Percentiles rank a stretch among this genome's conserved stretches.
Evolutionary conservation across 78 protist genomes (phyloP).

Genomic region (Dictyostelium firmibasis): DNA sequence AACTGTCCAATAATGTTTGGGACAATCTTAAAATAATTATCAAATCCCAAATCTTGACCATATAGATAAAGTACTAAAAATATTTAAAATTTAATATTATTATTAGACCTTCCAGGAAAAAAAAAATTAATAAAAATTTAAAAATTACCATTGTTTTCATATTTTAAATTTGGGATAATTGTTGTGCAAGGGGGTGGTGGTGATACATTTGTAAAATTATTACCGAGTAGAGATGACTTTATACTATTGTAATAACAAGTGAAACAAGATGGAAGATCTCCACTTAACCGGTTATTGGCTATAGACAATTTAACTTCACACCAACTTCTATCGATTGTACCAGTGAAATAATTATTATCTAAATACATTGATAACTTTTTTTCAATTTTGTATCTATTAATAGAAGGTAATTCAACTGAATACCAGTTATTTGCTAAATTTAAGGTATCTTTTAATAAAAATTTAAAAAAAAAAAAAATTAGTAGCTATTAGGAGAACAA

Average conservation of each 20-base stretch:
- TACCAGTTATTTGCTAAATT: neutral
- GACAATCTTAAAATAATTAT: neutral
- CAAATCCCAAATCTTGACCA: neutral
- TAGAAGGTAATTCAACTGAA: neutral
- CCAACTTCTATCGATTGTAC: neutral
- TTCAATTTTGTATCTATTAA: too few species aligned
- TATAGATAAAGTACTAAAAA: neutral
- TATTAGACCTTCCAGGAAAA: too few species aligned
- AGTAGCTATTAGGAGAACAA: too few species aligned
- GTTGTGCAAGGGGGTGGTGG: neutral
- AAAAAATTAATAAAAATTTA: too few species aligned
- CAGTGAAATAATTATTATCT: neutral
- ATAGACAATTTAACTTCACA: neutral
- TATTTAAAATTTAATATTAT: too few species aligned
- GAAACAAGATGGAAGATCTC: conserved; percentile 4
- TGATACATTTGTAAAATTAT: neutral
- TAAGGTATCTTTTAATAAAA: neutral
- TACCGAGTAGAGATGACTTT: neutral
- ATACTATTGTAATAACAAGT: neutral
- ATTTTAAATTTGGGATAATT: neutral
- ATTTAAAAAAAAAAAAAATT: too few species aligned
- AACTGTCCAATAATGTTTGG: neutral
- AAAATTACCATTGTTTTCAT: neutral
- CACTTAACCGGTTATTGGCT: neutral
- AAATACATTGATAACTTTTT: neutral